Evolutionary conservation across 768 basidiomycete species (phyloP), one percentile per base, ranked within the genome.

Genomic region (Boletus bicolor): DNA sequence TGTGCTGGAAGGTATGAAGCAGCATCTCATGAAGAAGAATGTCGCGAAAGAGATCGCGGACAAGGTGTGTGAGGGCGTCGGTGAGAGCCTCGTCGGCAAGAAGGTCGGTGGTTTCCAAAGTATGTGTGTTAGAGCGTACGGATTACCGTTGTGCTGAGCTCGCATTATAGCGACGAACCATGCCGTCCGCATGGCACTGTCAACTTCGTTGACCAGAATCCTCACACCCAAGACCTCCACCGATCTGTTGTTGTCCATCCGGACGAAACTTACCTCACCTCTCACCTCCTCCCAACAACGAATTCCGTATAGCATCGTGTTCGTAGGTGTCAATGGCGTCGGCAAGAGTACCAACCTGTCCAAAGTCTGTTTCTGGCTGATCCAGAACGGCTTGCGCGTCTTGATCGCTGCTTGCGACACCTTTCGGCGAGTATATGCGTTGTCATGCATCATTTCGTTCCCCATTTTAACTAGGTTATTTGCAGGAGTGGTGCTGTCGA

Each of bases 401-500:
- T 78, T 99, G 61, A 98, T 99, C 64, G 97, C 97, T 42, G 97
- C 97, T 12, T 99, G 97, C 68, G 97, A 99, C 69, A 98, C 97
- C 7, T 99, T 99, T 77, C 77, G 96, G 83, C 86, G 64, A 39
- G 78, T 73, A 19, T 19, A 52, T 21, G 14, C 39, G 1, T 42
- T 3, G 38, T 53, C 21, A 4, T n/a, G 0, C 14, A 21, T 49
- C 14, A 28, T 26, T 39, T 46, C 2, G 26, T 34, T 36, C 34
- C 26, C 17, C 21, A 4, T 17, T 44, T 51, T 9, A 57, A 63
- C 58, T 26, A 1, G 36, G 44, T 1, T 21, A 1, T 49, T 32
- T 64, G 44, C 49, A 91, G 89, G 79, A 93, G 91, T 68, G 97
- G 97, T 42, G 97, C 97, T 4, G 97, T 99, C 41, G 97, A 99